A percentile compares a stretch with the other conserved stretches of the same genome.
These are phyloP conservation scores for Coleophoma eucalyptorum DNA, from an alignment of 2,329 filamentous ascomycete genomes.

Conservation along the genomic window DNA sequence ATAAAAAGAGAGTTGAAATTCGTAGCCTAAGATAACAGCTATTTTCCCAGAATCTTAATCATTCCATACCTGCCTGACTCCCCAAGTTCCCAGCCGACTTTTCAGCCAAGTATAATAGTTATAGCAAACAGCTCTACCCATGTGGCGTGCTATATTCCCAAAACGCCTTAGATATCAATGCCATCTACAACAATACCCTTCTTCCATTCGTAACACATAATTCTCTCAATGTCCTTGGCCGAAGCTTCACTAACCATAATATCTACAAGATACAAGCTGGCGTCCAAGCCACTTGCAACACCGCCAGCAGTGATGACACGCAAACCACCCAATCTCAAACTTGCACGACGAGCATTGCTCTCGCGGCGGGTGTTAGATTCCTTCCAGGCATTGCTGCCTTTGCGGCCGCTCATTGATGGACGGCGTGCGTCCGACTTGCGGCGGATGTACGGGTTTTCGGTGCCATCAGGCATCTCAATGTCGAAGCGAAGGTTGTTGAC, in stretches of 20 bases:
- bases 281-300: conserved; percentile 77
- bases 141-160: not conserved
- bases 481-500: conserved; percentile 91
- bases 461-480: conserved; percentile 64
- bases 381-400: conserved; percentile 81
- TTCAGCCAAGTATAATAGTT: too few relatives aligned
- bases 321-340: conserved; percentile 52
- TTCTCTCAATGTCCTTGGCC: conserved; percentile 69
- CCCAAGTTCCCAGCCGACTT: too few relatives aligned
- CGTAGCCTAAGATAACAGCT: too few relatives aligned
- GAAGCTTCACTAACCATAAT: conserved; percentile 75
- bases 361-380: conserved; percentile 71
- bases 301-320: conserved; percentile 79
- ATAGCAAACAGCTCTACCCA: not conserved
- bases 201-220: conserved; percentile 80
- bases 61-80: too few relatives aligned
- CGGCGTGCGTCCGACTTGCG: conserved; percentile 66
- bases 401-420: conserved; percentile 62
- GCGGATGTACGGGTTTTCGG: conserved; percentile 80
- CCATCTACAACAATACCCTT: conserved; percentile 84
- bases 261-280: conserved; percentile 78
- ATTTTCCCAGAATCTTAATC: too few relatives aligned
- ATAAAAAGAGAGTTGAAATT: too few relatives aligned
- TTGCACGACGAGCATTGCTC: conserved; percentile 74
- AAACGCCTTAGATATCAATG: conserved; percentile 65